Percentiles rank a stretch among this genome's conserved stretches.
These are phyloP conservation scores for Saxophila tyrrhenica DNA, from an alignment of 495 filamentous ascomycete species.

Conservation along the genomic window DNA sequence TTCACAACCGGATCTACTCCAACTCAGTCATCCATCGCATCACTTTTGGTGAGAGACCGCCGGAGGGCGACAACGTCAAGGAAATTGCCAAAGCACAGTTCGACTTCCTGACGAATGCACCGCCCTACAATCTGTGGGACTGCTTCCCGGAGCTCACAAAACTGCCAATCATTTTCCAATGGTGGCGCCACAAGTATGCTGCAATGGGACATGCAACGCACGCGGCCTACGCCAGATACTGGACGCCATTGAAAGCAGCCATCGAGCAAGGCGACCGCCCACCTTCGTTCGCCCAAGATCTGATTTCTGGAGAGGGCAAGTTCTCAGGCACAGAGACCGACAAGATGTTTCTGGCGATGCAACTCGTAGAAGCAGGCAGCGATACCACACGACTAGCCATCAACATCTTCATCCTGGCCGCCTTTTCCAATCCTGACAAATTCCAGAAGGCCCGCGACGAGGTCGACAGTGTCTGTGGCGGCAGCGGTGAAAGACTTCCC, in stretches of 20 bases:
- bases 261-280: neutral
- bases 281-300: slow-evolving; percentile 19
- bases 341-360: slow-evolving; percentile 36
- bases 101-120: slow-evolving; percentile 25
- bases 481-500: slow-evolving; percentile 28
- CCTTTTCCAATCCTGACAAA: slow-evolving; percentile 38
- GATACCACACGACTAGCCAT: slow-evolving; percentile 36
- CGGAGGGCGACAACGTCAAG: slow-evolving; percentile 6
- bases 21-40: slow-evolving; percentile 34
- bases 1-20: slow-evolving; percentile 34
- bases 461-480: slow-evolving; percentile 39
- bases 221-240: slow-evolving; percentile 31
- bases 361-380: slow-evolving; percentile 35
- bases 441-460: slow-evolving; percentile 46
- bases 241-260: slow-evolving; percentile 24
- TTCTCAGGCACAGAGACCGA: slow-evolving; percentile 33
- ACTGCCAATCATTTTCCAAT: slow-evolving; percentile 31
- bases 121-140: slow-evolving; percentile 27
- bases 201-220: slow-evolving; percentile 23
- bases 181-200: slow-evolving; percentile 33
- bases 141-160: slow-evolving; percentile 31
- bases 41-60: slow-evolving; percentile 17
- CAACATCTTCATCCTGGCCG: slow-evolving; percentile 35
- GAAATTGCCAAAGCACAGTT: slow-evolving; percentile 20
- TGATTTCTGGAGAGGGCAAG: slow-evolving; percentile 29